Base-by-base conservation (phyloP, 2,329 filamentous ascomycete species). In the Cladosporium halotolerans region DNA sequence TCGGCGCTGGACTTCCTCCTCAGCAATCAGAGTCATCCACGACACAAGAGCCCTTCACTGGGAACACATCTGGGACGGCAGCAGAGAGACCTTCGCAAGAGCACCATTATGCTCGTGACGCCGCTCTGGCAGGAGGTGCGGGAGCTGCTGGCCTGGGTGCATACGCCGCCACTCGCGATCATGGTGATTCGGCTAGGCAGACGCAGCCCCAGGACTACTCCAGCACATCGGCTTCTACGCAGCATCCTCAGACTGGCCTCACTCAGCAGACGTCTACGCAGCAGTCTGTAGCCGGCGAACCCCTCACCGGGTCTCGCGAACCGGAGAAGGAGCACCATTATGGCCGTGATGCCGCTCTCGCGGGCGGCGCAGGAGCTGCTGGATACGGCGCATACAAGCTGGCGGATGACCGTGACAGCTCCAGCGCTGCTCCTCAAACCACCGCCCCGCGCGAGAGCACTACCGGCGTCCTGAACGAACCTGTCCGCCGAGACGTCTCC, bases 81-180 rank as follows among this genome's bases (percentile, higher is more conserved):
- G 23, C 3, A 4, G 40, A 43, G 9, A 23, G 13, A n/a, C 19
- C 38, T 9, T 49, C 46, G 9, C 18, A 41, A 19, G 50, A 63
- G n/a, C 59, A 65, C 36, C 66, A 67, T 46, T 60, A 66, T 38
- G 65, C 64, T 31, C 62, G 64, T n/a, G 62, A 70, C 49, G 63
- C 64, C n/a, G 65, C 63, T 10, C 19, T 68, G 1, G 66, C 57
- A 9, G 66, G 61, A 36, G 68, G 65, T 14, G 63, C 63, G 38
- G 68, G 64, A 8, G 61, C 63, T 39, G 65, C 62, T 28, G 47
- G 56, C 6, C 41, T 50, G 3, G 55, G 40, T 1, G 31, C 44
- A 1, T 63, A 64, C 39, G 53, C 60, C 16, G 44, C 57, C 9
- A 47, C 53, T 4, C 52, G 53, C 14, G 54, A 58, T 9, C 57